phyloP scores from a whole-genome alignment of 768 basidiomycete species.

The Xerocomellus dryophilus region DNA sequence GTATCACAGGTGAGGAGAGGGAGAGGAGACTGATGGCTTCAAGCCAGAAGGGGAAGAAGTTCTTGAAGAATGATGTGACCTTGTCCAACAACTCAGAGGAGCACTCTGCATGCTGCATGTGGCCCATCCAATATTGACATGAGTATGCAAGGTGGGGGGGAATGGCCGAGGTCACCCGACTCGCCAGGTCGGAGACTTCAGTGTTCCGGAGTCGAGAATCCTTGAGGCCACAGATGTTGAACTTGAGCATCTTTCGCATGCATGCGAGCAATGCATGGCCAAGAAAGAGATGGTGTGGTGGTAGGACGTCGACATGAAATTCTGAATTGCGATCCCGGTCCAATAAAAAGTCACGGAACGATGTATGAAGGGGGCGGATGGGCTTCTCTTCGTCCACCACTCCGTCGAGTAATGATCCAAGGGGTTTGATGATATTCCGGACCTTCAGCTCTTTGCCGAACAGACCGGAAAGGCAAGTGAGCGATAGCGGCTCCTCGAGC shows the following conservation, averaged over 20 bases:
- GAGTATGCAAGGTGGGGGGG: not conserved
- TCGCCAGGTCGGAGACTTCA: not conserved
- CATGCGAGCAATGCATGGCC: too few species aligned
- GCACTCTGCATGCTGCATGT: not conserved
- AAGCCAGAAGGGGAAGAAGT: not conserved
- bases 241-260: too few species aligned
- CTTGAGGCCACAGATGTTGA: too few species aligned
- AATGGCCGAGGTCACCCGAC: not conserved
- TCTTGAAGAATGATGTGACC: too few species aligned
- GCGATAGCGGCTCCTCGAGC: not conserved
- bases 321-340: not conserved
- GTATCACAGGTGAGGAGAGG: not conserved
- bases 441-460: not conserved
- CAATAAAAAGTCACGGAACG: not conserved
- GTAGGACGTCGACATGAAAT: not conserved
- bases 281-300: not conserved
- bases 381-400: not conserved
- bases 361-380: too few species aligned
- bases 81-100: too few species aligned
- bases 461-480: not conserved
- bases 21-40: constrained; percentile 28
- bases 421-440: not conserved
- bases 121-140: not conserved
- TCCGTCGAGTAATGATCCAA: not conserved
- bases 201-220: not conserved